Conservation (phyloP, 306 rosid genomes). For the Cucurbita moschata region DNA sequence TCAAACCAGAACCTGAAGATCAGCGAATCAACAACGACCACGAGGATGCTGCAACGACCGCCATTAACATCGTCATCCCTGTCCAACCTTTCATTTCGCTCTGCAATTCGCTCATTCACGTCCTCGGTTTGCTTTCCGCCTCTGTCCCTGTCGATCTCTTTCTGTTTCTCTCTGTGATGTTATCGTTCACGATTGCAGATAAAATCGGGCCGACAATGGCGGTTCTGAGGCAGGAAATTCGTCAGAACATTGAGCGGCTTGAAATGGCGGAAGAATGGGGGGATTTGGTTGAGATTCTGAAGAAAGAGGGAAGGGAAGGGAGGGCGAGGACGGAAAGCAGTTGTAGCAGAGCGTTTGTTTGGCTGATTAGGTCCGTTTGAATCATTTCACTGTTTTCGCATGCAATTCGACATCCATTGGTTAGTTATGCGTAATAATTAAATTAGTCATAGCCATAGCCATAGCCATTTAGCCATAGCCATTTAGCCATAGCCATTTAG, state of each 20-base stretch:
- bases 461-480: too few species aligned
- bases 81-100: slow-evolving; percentile 45
- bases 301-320: slow-evolving; percentile 38
- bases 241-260: slow-evolving; percentile 47
- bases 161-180: too few species aligned
- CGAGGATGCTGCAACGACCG: background rate
- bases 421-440: too few species aligned
- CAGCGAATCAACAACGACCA: slow-evolving; percentile 3
- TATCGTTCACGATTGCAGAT: slow-evolving; percentile 30
- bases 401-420: too few species aligned
- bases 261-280: slow-evolving; percentile 24
- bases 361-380: slow-evolving; percentile 22
- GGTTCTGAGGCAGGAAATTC: slow-evolving; percentile 57
- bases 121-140: slow-evolving; percentile 34
- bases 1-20: slow-evolving; percentile 16
- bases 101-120: slow-evolving; percentile 37
- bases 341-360: slow-evolving; percentile 51
- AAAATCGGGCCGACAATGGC: slow-evolving; percentile 74
- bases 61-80: slow-evolving; percentile 20
- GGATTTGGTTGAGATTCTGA: slow-evolving; percentile 57
- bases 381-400: too few species aligned
- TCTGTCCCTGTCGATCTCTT: background rate
- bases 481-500: too few species aligned
- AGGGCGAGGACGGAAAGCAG: slow-evolving; percentile 25
- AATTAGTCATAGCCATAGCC: too few species aligned